A percentile compares a stretch with the other conserved stretches of the same genome.
These are phyloP conservation scores for Lathyrus sativus DNA, from an alignment of 306 rosid genomes.

Conservation along the genomic window DNA sequence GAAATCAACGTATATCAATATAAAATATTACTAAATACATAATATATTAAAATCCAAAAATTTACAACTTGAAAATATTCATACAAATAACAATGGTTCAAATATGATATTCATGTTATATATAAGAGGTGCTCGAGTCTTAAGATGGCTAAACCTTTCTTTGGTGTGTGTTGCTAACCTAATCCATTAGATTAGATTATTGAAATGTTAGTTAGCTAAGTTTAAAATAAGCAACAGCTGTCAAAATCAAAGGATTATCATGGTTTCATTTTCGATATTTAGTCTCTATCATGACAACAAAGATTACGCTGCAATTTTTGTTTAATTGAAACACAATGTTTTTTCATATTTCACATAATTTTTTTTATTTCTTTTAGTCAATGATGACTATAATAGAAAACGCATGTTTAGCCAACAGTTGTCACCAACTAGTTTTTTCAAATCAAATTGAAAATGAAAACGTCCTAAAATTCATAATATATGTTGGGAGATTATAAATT, in stretches of 20 bases:
- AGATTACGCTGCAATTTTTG: background rate
- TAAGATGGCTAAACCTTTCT: too few relatives aligned
- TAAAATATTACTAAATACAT: too few relatives aligned
- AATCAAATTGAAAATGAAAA: constrained; percentile 19
- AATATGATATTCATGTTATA: too few relatives aligned
- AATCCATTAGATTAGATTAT: background rate
- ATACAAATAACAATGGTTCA: too few relatives aligned
- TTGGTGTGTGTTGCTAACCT: background rate
- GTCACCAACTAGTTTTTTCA: constrained; percentile 16
- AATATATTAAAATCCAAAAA: too few relatives aligned
- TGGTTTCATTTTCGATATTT: background rate
- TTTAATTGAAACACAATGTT: background rate
- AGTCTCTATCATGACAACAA: constrained; percentile 16
- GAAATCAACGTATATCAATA: too few relatives aligned
- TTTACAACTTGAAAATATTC: too few relatives aligned
- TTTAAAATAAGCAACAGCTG: background rate
- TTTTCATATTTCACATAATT: constrained; percentile 3
- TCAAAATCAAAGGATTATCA: constrained; percentile 12
- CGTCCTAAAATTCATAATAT: background rate
- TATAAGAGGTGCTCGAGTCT: too few relatives aligned
- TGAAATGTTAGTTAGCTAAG: background rate
- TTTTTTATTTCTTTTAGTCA: background rate
- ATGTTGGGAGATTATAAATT: too few relatives aligned
- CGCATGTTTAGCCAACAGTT: constrained; percentile 13
- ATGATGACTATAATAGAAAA: too few relatives aligned